phyloP scores from a whole-genome alignment of 352 stramenopile genomes.

The Globisporangium alternatum region DNA sequence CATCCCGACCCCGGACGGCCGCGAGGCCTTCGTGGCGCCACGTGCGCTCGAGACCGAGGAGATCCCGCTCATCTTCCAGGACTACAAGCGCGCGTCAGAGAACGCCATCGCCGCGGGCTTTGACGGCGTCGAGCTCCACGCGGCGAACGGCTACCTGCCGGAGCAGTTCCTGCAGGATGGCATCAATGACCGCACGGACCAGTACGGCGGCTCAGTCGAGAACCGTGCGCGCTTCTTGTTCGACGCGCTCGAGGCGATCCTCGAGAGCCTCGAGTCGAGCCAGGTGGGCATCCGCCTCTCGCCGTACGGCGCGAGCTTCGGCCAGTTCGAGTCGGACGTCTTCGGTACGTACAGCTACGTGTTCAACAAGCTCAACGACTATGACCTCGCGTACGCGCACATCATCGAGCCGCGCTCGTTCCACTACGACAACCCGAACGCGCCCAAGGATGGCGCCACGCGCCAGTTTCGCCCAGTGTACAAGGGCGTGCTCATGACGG shows the following conservation, averaged over 20 bases:
- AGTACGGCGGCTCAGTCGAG: slow-evolving; percentile 84
- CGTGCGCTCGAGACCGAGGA: slow-evolving; percentile 58
- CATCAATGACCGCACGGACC: slow-evolving; percentile 83
- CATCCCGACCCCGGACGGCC: slow-evolving; percentile 21
- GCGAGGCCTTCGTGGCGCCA: slow-evolving; percentile 33
- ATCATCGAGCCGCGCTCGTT: slow-evolving; percentile 57
- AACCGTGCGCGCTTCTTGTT: slow-evolving; percentile 81
- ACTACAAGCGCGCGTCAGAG: slow-evolving; percentile 58
- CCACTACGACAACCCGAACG: slow-evolving; percentile 37
- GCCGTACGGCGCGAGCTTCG: slow-evolving; percentile 48
- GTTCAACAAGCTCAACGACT: slow-evolving; percentile 45
- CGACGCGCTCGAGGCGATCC: slow-evolving; percentile 65
- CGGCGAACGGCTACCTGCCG: slow-evolving; percentile 91
- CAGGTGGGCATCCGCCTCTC: slow-evolving; percentile 51
- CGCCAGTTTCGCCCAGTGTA: slow-evolving; percentile 57
- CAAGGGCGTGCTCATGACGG: slow-evolving; percentile 55
- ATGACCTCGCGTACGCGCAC: slow-evolving; percentile 57
- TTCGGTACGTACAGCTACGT: slow-evolving; percentile 50
- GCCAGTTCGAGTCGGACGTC: slow-evolving; percentile 45
- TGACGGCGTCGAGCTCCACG: slow-evolving; percentile 89
- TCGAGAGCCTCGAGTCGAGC: slow-evolving; percentile 29
- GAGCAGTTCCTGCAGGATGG: slow-evolving; percentile 88
- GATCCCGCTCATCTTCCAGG: slow-evolving; percentile 53
- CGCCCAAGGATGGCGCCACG: slow-evolving; percentile 42
- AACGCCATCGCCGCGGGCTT: slow-evolving; percentile 81